Conservation (phyloP, 192 early-diverging fungal genomes). For the Linderina pennispora region DNA sequence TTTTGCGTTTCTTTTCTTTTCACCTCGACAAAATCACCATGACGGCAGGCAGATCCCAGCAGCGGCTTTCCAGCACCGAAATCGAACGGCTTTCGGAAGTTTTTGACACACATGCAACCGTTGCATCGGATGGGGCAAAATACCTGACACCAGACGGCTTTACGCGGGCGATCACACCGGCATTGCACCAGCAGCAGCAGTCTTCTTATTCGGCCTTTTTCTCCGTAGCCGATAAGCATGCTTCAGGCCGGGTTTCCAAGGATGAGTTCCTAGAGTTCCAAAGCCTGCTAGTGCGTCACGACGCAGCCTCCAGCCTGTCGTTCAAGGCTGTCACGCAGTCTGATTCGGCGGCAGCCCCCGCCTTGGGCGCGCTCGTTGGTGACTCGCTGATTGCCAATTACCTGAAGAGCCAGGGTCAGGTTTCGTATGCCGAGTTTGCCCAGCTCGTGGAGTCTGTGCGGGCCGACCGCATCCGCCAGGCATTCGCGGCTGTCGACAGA, state of each 20-base stretch:
- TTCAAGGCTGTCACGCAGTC: conserved; percentile 31
- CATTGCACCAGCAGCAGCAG: not conserved
- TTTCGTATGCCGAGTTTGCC: conserved; percentile 32
- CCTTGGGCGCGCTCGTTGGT: conserved; percentile 12
- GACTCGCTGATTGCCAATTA: conserved; percentile 17
- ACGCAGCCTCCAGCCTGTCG: conserved; percentile 49
- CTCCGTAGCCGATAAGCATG: conserved; percentile 41
- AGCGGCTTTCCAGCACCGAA: conserved; percentile 28
- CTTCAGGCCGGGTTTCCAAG: conserved; percentile 31
- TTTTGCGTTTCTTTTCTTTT: no score
- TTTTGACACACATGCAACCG: conserved; percentile 38
- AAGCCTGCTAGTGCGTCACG: conserved; percentile 36
- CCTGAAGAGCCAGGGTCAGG: conserved; percentile 13
- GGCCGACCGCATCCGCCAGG: conserved; percentile 30
- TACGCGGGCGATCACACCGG: conserved; percentile 27
- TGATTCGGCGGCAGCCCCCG: conserved; percentile 7
- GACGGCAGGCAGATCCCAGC: not conserved
- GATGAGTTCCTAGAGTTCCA: conserved; percentile 52
- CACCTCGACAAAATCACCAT: no score
- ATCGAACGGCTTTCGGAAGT: conserved; percentile 29
- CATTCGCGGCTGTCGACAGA: conserved; percentile 22
- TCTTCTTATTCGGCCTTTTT: conserved; percentile 42
- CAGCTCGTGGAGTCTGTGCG: conserved; percentile 34
- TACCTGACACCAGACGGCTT: conserved; percentile 46
- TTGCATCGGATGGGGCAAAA: conserved; percentile 20